Evolutionary conservation across 768 basidiomycete species (phyloP), one percentile per base, ranked within the genome.

Genomic region (Chlorophyllum brunneum): DNA sequence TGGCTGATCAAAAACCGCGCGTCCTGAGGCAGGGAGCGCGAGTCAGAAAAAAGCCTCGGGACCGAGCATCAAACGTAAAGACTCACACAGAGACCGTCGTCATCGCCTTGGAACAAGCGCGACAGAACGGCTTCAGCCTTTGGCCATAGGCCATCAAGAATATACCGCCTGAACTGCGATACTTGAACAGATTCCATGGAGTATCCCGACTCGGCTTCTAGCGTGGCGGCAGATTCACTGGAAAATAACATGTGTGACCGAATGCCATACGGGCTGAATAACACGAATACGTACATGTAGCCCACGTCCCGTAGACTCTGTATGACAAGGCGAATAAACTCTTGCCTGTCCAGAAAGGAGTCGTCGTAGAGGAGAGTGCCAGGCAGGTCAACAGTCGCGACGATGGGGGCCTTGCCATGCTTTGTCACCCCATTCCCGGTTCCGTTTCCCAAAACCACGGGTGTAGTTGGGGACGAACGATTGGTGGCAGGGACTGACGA

Each of bases 151-250:
- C 87, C 94, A 30, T 85, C 81, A 36, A 93, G 71, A 51, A 98
- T 82, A 62, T 86, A 83, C 45, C 82, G 78, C 58, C 91, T 78
- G 65, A 98, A 95, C 53, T 86, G 80, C 2, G 85, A 74, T 4
- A 95, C 92, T 55, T 86, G 78, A 13, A 80, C 70, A 18, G 83
- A 76, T 64, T 97, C 93, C 72, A 95, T 80, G 33, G 82, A 73
- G 69, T 91, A 95, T 5, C 94, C 95, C 6, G 94, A 97, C 69
- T 98, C 94, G 4, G 86, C 88, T 69, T 97, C 92, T 48, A 98
- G 77, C 1, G 86, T 88, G 15, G 85, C 80, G 22, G 94, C 94
- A 22, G 92, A 87, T 73, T 93, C 88, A 54, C 94, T 98, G 62
- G 23, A 54, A 59, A 26, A 53, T n/a, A 4, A 40, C 16, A 31